Conservation (phyloP, 169 alveolate species). For the Eimeria praecox region DNA sequence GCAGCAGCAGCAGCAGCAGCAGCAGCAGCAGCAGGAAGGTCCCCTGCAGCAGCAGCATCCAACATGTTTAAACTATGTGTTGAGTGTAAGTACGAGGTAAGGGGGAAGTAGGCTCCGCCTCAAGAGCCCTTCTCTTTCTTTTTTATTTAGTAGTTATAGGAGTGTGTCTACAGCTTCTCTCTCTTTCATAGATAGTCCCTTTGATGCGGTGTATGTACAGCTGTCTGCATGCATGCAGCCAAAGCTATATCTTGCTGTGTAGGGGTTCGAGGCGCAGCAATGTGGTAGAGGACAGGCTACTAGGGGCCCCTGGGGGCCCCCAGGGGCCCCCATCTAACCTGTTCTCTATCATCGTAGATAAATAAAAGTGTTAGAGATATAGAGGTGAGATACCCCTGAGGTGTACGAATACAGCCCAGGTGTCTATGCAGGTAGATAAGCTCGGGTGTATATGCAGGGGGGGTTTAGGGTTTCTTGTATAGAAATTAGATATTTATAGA, state of each 20-base stretch:
- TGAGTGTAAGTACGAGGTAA: no score
- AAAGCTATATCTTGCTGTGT: no score
- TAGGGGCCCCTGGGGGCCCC: conserved; percentile 7
- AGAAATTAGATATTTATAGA: background rate
- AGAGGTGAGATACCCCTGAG: background rate
- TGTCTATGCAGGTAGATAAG: background rate
- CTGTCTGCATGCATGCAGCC: background rate
- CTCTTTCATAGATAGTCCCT: no score
- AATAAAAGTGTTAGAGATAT: background rate
- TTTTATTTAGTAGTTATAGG: no score
- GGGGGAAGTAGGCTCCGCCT: no score
- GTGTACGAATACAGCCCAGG: background rate
- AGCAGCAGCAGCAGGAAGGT: background rate
- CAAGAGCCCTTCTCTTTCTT: background rate
- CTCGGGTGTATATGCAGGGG: background rate
- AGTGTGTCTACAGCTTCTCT: background rate
- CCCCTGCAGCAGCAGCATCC: no score
- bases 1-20: conserved; percentile 11
- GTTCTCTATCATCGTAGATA: background rate
- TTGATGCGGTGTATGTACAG: background rate
- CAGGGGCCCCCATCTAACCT: background rate
- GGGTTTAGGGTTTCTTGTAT: background rate
- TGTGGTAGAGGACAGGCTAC: background rate
- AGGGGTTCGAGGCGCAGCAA: background rate
- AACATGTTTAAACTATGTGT: no score